A percentile compares a stretch with the other conserved stretches of the same genome.
Evolutionary conservation across 2,329 filamentous ascomycete genomes (phyloP).

Genomic region (Aspergillus alliaceus): DNA sequence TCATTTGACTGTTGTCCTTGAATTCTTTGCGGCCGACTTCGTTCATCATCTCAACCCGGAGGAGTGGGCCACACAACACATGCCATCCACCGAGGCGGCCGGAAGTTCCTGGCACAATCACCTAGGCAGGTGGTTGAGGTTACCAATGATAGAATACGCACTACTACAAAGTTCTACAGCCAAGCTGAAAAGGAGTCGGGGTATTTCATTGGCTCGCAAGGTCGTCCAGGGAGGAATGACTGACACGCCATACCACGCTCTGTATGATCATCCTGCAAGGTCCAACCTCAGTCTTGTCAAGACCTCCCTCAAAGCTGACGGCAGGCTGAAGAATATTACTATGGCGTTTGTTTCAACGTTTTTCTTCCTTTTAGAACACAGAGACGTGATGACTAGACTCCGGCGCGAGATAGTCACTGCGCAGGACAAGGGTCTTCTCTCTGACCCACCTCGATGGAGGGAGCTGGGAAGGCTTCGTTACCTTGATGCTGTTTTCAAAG

Average conservation of each 20-base stretch:
- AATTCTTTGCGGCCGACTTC: slow-evolving; percentile 9
- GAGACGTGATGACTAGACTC: slow-evolving; percentile 4
- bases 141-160: slow-evolving; percentile 1
- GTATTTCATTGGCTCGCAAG: not conserved
- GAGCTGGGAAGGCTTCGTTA: slow-evolving; percentile 11
- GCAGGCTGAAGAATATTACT: not conserved
- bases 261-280: not conserved
- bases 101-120: not conserved
- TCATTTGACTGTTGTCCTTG: slow-evolving; percentile 5
- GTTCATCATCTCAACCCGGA: not conserved
- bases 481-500: slow-evolving; percentile 19
- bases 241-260: not conserved
- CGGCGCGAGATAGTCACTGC: slow-evolving; percentile 10
- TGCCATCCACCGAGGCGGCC: not conserved
- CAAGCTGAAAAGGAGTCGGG: slow-evolving; percentile 3
- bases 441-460: not conserved
- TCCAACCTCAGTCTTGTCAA: not conserved
- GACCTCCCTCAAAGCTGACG: not conserved
- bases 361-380: slow-evolving; percentile 2
- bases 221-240: not conserved
- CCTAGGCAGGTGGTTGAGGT: not conserved
- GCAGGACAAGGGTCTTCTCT: not conserved
- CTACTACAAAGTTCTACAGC: slow-evolving; percentile 6
- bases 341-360: slow-evolving; percentile 10
- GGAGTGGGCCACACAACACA: not conserved